Base-by-base conservation (phyloP, 306 rosid genomes). In the Castanea sativa region DNA sequence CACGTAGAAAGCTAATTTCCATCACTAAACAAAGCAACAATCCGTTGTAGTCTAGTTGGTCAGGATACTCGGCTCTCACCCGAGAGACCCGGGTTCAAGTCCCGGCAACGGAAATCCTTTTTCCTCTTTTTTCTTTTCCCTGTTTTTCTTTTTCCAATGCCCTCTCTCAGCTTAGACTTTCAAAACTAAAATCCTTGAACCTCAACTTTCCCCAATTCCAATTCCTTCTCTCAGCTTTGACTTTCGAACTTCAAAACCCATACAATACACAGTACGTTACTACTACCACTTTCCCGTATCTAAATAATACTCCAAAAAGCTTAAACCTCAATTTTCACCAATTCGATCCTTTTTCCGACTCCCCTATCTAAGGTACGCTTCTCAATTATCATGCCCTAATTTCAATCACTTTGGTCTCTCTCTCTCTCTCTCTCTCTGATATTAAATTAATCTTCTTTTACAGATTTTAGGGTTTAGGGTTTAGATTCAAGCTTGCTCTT, bases 1-100 rank as follows among this genome's bases (percentile, higher is more conserved):
- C 11, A 41, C 8, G 45, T 41, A 41, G 11, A 41, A 7, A 41
- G 2, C 2, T 7, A 0, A 2, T 49, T 49, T 49, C 15, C 14
- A 49, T 0, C 53, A 49, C 15, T 12, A 12, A 2, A 12, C 12
- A 8, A 0, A 16, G 2, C 12, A 20, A 1, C 25, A 57, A 20
- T 67, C 71, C 52, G 72, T 67, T 67, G 72, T 67, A 67, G 72
- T 67, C 72, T 67, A 67, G 52, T 18, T 67, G 72, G 72, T 67
- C 4, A 67, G 72, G 72, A 67, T 67, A 67, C 72, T 67, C 72
- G 72, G 72, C 72, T 67, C 72, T 67, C 72, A 67, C 72, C 72
- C 72, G 72, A 67, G 72, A 67, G 72, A 67, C 72, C 52, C 52
- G 72, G 72, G 72, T 67, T 67, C 72, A 1, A 67, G 72, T 67